Evolutionary conservation across 371 early-diverging fungal genomes (phyloP).

Genomic region (Batkoa obscura): DNA sequence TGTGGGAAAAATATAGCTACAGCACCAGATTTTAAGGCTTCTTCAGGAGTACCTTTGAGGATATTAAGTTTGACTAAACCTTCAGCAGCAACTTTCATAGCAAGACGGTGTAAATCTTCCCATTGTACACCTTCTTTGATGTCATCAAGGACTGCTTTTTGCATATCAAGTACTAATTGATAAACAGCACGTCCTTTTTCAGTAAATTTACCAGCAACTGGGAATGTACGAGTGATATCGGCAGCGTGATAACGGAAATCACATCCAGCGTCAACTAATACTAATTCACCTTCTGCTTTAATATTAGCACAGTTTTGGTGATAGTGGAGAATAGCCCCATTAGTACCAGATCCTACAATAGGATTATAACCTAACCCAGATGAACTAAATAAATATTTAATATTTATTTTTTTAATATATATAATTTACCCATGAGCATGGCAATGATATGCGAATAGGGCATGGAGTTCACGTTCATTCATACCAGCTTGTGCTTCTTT

Average conservation of each 20-base stretch:
- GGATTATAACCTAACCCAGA: conserved; percentile 22
- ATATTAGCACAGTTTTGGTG: conserved; percentile 19
- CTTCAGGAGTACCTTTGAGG: conserved; percentile 41
- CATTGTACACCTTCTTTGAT: conserved; percentile 67
- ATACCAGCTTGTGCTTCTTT: conserved; percentile 20
- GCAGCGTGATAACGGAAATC: conserved; percentile 63
- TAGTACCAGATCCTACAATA: conserved; percentile 33
- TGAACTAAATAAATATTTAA: background rate
- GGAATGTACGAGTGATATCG: conserved; percentile 83
- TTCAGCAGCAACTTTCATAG: conserved; percentile 46
- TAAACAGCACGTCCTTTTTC: conserved; percentile 58
- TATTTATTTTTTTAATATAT: too few relatives aligned
- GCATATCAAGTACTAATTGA: conserved; percentile 65
- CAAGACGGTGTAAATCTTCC: conserved; percentile 74
- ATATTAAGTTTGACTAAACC: conserved; percentile 59
- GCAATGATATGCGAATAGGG: conserved; percentile 29
- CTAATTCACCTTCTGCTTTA: conserved; percentile 31
- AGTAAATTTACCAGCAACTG: conserved; percentile 59
- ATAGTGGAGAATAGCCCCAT: conserved; percentile 34
- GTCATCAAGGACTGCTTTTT: conserved; percentile 42
- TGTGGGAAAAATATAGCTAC: conserved; percentile 81
- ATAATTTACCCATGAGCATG: conserved; percentile 20
- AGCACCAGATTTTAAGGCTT: conserved; percentile 42
- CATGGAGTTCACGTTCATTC: conserved; percentile 30
- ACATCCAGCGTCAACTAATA: conserved; percentile 79